phyloP scores from a whole-genome alignment of 805 yeast species.

The Candida yuanshanica region DNA sequence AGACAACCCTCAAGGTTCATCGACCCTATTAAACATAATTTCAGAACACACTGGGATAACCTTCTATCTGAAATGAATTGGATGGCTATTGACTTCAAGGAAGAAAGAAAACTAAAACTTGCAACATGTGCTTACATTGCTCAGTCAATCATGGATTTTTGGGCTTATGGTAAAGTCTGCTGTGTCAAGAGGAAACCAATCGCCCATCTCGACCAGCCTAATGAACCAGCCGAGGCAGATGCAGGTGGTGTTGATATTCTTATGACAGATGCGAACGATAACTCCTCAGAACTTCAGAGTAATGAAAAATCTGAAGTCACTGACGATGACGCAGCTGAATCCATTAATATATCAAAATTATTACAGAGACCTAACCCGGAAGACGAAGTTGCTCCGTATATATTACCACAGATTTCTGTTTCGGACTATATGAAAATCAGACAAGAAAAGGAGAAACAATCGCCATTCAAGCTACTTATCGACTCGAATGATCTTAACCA shows the following conservation, averaged over 20 bases:
- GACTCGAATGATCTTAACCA: conserved; percentile 27
- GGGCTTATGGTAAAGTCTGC: conserved; percentile 67
- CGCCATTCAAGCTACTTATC: conserved; percentile 29
- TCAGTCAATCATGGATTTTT: conserved; percentile 68
- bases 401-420: conserved; percentile 25
- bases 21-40: conserved; percentile 49
- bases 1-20: conserved; percentile 70
- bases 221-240: conserved; percentile 8
- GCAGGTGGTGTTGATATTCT: conserved; percentile 7
- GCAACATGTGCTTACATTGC: conserved; percentile 69
- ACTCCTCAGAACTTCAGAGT: conserved; percentile 1
- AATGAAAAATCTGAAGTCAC: conserved; percentile 2
- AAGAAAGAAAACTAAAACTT: conserved; percentile 60
- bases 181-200: conserved; percentile 54
- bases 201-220: conserved; percentile 19
- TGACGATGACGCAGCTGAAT: conserved; percentile 5
- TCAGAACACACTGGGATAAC: conserved; percentile 62
- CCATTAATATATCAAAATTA: conserved; percentile 35
- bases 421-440: conserved; percentile 23
- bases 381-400: conserved; percentile 26
- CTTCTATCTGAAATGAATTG: conserved; percentile 75
- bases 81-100: conserved; percentile 75
- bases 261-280: conserved; percentile 1
- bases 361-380: conserved; percentile 28
- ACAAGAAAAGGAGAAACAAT: conserved; percentile 3